Evolutionary conservation across 768 basidiomycete genomes (phyloP), one percentile per base, ranked within the genome.

Genomic region (Arthromyces matolae): DNA sequence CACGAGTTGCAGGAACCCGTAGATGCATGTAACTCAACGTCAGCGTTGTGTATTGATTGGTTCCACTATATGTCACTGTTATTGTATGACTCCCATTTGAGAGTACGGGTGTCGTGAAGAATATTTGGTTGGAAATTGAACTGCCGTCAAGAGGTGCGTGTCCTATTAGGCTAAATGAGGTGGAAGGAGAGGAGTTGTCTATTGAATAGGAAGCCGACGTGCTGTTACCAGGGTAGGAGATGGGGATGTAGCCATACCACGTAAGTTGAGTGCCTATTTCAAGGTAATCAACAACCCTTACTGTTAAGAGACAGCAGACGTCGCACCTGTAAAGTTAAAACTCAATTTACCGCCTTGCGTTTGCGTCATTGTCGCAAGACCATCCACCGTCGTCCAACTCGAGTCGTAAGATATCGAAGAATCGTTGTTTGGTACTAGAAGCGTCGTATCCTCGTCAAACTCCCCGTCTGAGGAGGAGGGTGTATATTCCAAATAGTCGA

Each of bases 401-500:
- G 42, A 38, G 22, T 49, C 48, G 33, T 49, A 49, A 10, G 42
- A 43, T 7, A 49, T n/a, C 3, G 48, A 33, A 38, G 48, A 27
- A 29, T 49, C 48, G 3, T 5, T 43, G 27, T 43, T 44, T 2
- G 43, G 42, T 3, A 49, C 42, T 16, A n/a, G 13, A 3, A 28
- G 24, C 8, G 18, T 27, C 23, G 41, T 25, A n/a, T n/a, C n/a
- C n/a, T n/a, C n/a, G n/a, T n/a, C n/a, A n/a, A n/a, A n/a, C n/a
- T n/a, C n/a, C n/a, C n/a, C n/a, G n/a, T n/a, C n/a, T n/a, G n/a
- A n/a, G n/a, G n/a, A n/a, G n/a, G n/a, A n/a, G 4, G 48, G 34
- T 10, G 48, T 38, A 39, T 49, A 49, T 24, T 49, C 31, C 14
- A 49, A 14, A 10, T 49, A 38, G 24, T 49, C 48, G 10, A 49